Base-by-base conservation (phyloP, 2,329 filamentous ascomycete genomes). In the Sporothrix schenckii region DNA sequence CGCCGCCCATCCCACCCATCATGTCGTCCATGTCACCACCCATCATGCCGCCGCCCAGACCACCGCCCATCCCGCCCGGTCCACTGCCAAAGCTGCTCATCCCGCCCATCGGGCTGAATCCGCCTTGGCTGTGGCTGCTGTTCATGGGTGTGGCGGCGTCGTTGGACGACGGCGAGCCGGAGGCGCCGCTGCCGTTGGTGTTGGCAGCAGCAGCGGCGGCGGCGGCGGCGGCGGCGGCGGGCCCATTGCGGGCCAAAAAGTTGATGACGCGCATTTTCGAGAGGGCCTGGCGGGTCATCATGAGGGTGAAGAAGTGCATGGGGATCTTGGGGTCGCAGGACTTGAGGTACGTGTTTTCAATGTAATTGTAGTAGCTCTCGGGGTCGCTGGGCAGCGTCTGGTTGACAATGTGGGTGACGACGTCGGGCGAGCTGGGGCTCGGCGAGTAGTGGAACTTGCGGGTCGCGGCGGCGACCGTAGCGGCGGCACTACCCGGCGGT, bases 301-400 rank as follows among this genome's bases (percentile, higher is more conserved):
- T 81, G 52, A 87, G 77, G 1, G 86, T 87, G 74, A 88, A 87
- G 73, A 85, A 84, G 72, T 89, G 87, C 14, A 88, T 77, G 0
- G 87, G 86, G 10, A 88, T 85, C 75, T 86, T 86, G 50, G 83
- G 79, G 73, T 89, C 86, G 74, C 87, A 89, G 65, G 84, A 81
- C 56, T 80, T 81, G 39, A 88, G 81, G 74, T 89, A 89, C 1
- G 80, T 83, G 61, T 82, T 81, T 73, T 89, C 86, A 27, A 89
- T 84, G 71, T 88, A 84, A 34, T 80, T 80, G 69, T 82, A 84
- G 75, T 86, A 88, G 14, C 81, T 82, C 60, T 87, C 84, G 2
- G 88, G 79, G 34, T 86, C 85, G 72, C 81, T 82, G 4, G 85
- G 81, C 3, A 84, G 81, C 58, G 83, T 81, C 61, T 85, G 83